Conservation (phyloP, 192 early-diverging fungal species). For the Cetraspora pellucida region DNA sequence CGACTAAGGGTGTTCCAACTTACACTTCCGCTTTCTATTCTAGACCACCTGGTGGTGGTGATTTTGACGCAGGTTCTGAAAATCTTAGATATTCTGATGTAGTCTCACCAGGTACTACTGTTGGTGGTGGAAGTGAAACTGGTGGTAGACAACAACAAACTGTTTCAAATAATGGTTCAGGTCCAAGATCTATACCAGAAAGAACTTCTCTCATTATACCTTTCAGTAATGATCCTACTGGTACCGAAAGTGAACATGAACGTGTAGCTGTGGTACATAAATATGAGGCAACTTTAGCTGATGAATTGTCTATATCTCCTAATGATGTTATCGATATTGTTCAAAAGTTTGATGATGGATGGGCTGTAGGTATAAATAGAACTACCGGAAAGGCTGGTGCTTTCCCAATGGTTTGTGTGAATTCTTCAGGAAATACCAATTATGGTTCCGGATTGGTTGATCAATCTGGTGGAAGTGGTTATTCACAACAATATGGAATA, state of each 20-base stretch:
- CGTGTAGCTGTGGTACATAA: slow-evolving; percentile 38
- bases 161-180: not conserved
- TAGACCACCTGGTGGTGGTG: not conserved
- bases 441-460: too few relatives aligned
- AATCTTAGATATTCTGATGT: not conserved
- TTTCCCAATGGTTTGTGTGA: slow-evolving; percentile 83
- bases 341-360: slow-evolving; percentile 85
- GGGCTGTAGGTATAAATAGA: slow-evolving; percentile 83
- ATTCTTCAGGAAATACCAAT: too few relatives aligned
- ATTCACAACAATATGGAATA: too few relatives aligned
- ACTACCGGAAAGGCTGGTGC: slow-evolving; percentile 72
- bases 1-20: not conserved
- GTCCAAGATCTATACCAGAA: not conserved
- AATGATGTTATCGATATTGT: slow-evolving; percentile 75
- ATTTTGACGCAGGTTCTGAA: not conserved
- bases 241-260: not conserved
- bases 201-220: not conserved
- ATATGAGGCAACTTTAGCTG: slow-evolving; percentile 69
- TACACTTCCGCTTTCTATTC: not conserved
- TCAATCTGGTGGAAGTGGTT: too few relatives aligned
- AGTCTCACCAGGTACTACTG: not conserved
- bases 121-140: not conserved
- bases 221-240: not conserved
- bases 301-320: slow-evolving; percentile 73
- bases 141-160: too few relatives aligned